phyloP scores from a whole-genome alignment of 2,329 filamentous ascomycete species.

The Xylaria arbuscula region DNA sequence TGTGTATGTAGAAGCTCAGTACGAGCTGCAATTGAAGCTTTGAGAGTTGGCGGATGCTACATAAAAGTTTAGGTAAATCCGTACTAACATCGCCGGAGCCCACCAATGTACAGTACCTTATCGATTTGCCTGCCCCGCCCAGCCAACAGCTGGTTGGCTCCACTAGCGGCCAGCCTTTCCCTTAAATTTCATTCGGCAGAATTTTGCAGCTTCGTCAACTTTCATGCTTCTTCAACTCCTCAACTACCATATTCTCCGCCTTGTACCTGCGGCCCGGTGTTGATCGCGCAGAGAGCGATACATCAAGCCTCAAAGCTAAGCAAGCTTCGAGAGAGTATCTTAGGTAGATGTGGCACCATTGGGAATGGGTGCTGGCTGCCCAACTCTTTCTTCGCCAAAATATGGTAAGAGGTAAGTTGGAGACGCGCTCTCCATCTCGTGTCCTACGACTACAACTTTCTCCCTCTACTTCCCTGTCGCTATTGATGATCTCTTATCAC shows the following conservation, averaged over 20 bases:
- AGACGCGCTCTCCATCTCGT: conserved; percentile 4
- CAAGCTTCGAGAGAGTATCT: neutral
- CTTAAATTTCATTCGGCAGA: conserved; percentile 37
- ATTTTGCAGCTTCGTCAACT: conserved; percentile 30
- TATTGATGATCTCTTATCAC: conserved; percentile 66
- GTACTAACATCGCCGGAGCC: conserved; percentile 35
- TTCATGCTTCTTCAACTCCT: neutral
- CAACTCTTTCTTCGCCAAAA: neutral
- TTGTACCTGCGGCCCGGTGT: neutral
- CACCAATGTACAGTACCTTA: conserved; percentile 26
- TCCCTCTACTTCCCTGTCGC: conserved; percentile 42
- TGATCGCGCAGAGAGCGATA: neutral
- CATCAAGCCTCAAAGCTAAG: neutral
- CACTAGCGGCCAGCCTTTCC: conserved; percentile 27
- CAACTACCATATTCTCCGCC: neutral
- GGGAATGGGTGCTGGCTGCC: neutral
- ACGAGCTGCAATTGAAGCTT: conserved; percentile 8
- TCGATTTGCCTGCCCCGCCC: conserved; percentile 37
- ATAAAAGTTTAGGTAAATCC: too few relatives aligned
- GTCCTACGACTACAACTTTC: neutral
- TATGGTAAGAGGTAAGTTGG: conserved; percentile 24
- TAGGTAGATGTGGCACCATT: neutral
- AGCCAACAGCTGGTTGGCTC: conserved; percentile 21
- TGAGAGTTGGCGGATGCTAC: too few relatives aligned
- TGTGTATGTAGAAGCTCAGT: conserved; percentile 29